Evolutionary conservation across 2,329 filamentous ascomycete species (phyloP), one percentile per base, ranked within the genome.

Genomic region (Claviceps sp.): DNA sequence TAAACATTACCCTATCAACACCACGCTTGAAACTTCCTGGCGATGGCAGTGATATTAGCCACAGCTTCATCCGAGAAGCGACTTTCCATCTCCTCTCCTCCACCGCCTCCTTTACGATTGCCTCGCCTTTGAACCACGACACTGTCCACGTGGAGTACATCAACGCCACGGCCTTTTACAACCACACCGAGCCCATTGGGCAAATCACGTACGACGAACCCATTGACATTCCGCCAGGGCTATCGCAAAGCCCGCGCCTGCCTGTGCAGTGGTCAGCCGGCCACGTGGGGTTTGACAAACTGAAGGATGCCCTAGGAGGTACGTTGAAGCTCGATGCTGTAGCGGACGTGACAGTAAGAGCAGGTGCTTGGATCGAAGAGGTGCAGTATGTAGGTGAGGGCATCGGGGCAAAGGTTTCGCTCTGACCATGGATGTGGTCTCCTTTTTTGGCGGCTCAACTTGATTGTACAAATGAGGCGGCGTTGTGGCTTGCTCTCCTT

Each of bases 71-170:
- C 59, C 79, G 85, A 63, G 83, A 88, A 59, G 87, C 90, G 11
- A 91, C 83, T 6, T 83, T 98, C 67, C 89, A 97, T 68, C 68
- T 97, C 50, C 76, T 93, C 56, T 86, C 87, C 16, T 95, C 88
- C 0, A 89, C 88, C 0, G 91, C 91, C 3, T 81, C 84, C 1
- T 96, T 98, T 66, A 82, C 79, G 0, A 75, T 97, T 22, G 76
- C 83, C 40, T 96, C 90, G 0, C 93, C 93, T 0, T 72, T 97
- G 8, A 69, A 73, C 42, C 72, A 81, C 53, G 85, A 85, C 49
- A 88, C 82, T 1, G 68, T 97, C 17, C 86, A 82, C 59, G 78
- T 98, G 55, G 87, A 88, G 39, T 76, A 74, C 49, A 78, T 97
- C 60, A 85, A 95, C 61, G 91, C 91, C 6, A 88, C 85, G 1